Evolutionary conservation across 257 asterid species (phyloP).

Genomic region (Buddleja alternifolia): DNA sequence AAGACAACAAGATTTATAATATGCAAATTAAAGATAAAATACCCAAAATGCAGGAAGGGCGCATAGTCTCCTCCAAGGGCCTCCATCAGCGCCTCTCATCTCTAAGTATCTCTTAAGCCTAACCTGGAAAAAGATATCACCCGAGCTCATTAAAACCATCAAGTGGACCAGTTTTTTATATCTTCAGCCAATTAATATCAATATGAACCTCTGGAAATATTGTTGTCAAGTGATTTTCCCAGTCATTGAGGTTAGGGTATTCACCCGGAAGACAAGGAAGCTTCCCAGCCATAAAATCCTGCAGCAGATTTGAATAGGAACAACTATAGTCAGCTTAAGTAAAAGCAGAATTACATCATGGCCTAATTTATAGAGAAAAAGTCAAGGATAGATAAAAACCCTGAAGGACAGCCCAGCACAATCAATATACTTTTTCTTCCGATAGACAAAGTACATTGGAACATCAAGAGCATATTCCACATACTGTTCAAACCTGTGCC

Average conservation of each 20-base stretch:
- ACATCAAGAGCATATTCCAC: slow-evolving; percentile 98
- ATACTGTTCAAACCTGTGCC: slow-evolving; percentile 87
- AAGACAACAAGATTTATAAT: neutral
- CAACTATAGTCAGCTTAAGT: slow-evolving; percentile 10
- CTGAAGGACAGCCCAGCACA: slow-evolving; percentile 93
- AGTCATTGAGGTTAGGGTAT: slow-evolving; percentile 84
- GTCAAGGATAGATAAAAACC: slow-evolving; percentile 50
- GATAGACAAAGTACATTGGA: slow-evolving; percentile 98
- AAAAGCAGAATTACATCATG: slow-evolving; percentile 10
- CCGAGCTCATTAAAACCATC: slow-evolving; percentile 22
- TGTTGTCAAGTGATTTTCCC: slow-evolving; percentile 98
- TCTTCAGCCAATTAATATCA: slow-evolving; percentile 31
- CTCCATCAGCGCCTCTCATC: slow-evolving; percentile 99
- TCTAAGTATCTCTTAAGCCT: slow-evolving; percentile 96
- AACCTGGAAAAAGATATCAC: slow-evolving; percentile 55
- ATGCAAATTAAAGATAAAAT: slow-evolving; percentile 7
- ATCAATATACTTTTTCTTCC: slow-evolving; percentile 73
- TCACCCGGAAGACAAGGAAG: slow-evolving; percentile 91
- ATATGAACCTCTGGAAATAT: slow-evolving; percentile 89
- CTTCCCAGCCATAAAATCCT: slow-evolving; percentile 97
- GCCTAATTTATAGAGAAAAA: slow-evolving; percentile 15
- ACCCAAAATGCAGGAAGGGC: slow-evolving; percentile 99
- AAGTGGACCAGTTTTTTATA: slow-evolving; percentile 6
- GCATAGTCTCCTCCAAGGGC: slow-evolving; percentile 97
- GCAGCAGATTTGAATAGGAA: slow-evolving; percentile 34